These are phyloP conservation scores for Narthecium ossifragum DNA, from an alignment of 106 monocot species.

Conservation along the genomic window DNA sequence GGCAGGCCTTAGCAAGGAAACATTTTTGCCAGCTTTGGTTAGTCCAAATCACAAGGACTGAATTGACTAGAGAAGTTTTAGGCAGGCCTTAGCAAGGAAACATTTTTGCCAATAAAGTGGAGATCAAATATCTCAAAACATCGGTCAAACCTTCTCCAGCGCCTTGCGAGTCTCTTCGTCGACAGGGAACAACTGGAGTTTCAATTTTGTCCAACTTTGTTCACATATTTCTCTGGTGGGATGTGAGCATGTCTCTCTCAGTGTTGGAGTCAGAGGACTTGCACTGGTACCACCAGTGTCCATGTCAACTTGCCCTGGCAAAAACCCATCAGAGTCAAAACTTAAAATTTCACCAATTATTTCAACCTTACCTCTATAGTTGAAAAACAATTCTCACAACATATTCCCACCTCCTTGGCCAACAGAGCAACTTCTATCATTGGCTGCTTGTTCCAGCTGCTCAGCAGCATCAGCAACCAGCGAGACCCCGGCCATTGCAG, in stretches of 20 bases:
- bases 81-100: no score
- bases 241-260: constrained; percentile 29
- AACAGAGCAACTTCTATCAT: constrained; percentile 19
- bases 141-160: constrained; percentile 91
- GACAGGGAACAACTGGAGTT: constrained; percentile 88
- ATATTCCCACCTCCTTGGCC: constrained; percentile 12
- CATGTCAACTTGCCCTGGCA: constrained; percentile 6
- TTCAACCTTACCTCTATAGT: constrained; percentile 16
- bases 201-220: constrained; percentile 56
- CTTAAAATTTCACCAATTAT: no score
- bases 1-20: no score
- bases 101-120: no score
- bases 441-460: constrained; percentile 57
- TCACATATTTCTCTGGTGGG: constrained; percentile 18
- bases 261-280: constrained; percentile 1
- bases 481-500: constrained; percentile 94
- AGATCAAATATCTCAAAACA: no score
- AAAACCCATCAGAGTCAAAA: constrained; percentile 1
- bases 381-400: constrained; percentile 9
- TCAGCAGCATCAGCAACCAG: constrained; percentile 99
- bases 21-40: no score
- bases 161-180: constrained; percentile 66
- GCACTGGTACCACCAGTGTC: constrained; percentile 5
- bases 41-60: no score
- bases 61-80: no score